Evolutionary conservation across 208 protist genomes (phyloP), one percentile per base, ranked within the genome.

Genomic region (Wallacemonas sp.): DNA sequence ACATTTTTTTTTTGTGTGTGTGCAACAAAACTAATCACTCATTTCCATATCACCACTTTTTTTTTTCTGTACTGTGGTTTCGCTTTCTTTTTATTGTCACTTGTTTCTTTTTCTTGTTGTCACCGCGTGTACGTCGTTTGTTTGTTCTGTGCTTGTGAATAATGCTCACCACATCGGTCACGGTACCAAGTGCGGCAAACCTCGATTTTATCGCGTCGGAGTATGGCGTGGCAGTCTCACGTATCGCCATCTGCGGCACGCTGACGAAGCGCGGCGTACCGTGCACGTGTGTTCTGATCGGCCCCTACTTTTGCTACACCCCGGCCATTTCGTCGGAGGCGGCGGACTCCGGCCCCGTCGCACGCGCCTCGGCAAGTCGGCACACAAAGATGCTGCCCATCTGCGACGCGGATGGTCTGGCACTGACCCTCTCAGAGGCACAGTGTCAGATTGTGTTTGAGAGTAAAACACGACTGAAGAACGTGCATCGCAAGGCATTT

Each of bases 401-500:
- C 8, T 59, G 52, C n/a, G 52, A 59, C 32, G 25, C 38, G n/a
- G 67, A 49, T 7, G n/a, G 10, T 3, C 44, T 46, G 46, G 12
- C 16, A 2, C 8, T 62, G 18, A 62, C 3, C 14, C 2, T 72
- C 25, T 32, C 25, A 3, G 41, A 63, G 4, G 39, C 42, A 3
- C 52, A 25, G 11, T 36, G 26, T 22, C 4, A 36, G 49, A 33
- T 57, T 8, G 26, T 57, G 25, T 57, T 57, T 42, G 48, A 55
- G 48, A 26, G 48, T 0, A 2, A 41, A 54, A 22, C 41, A 28
- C 45, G 42, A 36, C 32, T 20, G 39, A 62, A 38, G 23, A 39
- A 65, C 18, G 3, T 22, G 3, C 61, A 59, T 23, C n/a, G 39
- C 0, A 72, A 72, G 57, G 22, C 36, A 10, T 72, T 72, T 52